Percentiles rank a stretch among this genome's conserved stretches.
Evolutionary conservation across 75 land plant species (phyloP).

Genomic region (Sequoia sempervirens): DNA sequence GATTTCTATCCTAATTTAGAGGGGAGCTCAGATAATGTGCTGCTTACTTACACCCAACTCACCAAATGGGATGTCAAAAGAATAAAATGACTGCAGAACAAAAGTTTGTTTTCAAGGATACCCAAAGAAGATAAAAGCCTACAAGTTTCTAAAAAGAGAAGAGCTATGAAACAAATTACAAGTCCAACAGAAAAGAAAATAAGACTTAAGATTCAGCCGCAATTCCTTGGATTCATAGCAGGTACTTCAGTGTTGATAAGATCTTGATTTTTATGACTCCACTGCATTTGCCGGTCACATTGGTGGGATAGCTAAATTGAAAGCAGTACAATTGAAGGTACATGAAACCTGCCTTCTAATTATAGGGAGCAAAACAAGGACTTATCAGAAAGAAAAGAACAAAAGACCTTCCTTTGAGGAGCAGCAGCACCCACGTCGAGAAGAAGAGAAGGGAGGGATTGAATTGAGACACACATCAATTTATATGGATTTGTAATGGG

Average conservation of each 20-base stretch:
- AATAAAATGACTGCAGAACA: background rate
- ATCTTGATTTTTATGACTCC: background rate
- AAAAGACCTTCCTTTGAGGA: background rate
- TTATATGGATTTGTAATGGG: background rate
- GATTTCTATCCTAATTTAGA: background rate
- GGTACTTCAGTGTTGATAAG: background rate
- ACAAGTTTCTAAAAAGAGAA: too few relatives aligned
- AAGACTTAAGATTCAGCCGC: background rate
- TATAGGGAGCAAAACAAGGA: background rate
- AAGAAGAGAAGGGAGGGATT: background rate
- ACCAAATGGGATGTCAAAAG: background rate
- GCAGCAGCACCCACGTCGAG: background rate
- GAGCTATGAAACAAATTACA: background rate
- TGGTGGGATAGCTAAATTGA: background rate
- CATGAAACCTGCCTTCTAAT: background rate
- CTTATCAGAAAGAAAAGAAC: background rate
- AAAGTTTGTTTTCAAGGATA: background rate
- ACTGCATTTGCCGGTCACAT: background rate
- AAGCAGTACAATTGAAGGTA: background rate
- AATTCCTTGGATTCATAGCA: background rate
- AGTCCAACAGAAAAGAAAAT: background rate
- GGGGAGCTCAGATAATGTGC: background rate
- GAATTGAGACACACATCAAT: background rate
- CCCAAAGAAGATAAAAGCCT: background rate
- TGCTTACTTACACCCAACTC: constrained; percentile 1